phyloP scores from a whole-genome alignment of 371 early-diverging fungal genomes.

The Amoeboaphelidium occidentale region DNA sequence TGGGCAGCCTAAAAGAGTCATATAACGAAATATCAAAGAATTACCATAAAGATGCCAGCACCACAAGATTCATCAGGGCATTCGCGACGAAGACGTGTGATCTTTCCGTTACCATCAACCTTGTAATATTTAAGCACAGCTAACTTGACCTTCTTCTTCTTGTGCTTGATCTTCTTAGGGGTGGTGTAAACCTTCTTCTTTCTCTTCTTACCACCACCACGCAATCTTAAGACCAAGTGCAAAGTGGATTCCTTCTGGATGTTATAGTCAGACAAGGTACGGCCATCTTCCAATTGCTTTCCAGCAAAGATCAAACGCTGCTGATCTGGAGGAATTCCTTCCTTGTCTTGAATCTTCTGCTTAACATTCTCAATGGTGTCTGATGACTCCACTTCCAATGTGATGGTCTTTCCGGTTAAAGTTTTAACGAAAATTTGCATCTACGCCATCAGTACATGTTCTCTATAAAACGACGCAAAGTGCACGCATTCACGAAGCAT shows the following conservation, averaged over 20 bases:
- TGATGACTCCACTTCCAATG: conserved; percentile 42
- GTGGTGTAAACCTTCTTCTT: conserved; percentile 98
- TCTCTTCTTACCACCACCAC: conserved; percentile 90
- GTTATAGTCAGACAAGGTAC: conserved; percentile 51
- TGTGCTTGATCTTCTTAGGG: conserved; percentile 98
- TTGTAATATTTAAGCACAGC: conserved; percentile 93
- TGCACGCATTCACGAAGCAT: no score
- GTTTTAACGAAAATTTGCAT: conserved; percentile 28
- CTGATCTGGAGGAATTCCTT: conserved; percentile 98
- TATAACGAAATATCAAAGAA: conserved; percentile 19
- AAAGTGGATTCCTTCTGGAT: conserved; percentile 75
- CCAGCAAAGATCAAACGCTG: conserved; percentile 99
- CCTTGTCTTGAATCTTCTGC: conserved; percentile 69
- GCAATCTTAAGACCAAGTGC: conserved; percentile 46
- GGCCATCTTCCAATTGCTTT: conserved; percentile 98
- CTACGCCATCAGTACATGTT: no score
- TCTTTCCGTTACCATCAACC: conserved; percentile 87
- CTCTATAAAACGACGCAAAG: no score
- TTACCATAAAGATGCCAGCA: conserved; percentile 96
- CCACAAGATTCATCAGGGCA: conserved; percentile 85
- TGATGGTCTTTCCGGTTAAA: conserved; percentile 48
- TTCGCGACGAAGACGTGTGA: conserved; percentile 91
- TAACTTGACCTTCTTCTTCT: conserved; percentile 92
- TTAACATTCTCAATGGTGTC: conserved; percentile 67
- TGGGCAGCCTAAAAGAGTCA: not conserved